Percentiles rank a stretch among this genome's conserved stretches.
Evolutionary conservation across 148 eudicot species (phyloP).

Genomic region (Rheum nobile): DNA sequence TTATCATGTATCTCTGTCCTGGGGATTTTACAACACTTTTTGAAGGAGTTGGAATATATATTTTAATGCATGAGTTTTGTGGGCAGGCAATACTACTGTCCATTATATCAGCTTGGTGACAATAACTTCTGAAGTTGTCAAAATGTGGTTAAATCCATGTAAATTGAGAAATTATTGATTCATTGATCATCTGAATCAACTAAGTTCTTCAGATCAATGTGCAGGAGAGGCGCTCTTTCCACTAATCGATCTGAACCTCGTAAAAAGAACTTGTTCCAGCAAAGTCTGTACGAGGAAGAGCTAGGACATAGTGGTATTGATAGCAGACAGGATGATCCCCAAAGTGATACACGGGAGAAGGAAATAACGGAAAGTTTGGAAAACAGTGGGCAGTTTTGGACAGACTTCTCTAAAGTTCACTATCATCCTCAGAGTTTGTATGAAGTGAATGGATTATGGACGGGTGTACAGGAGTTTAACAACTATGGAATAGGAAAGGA

Average conservation of each 20-base stretch:
- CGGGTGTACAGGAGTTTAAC: conserved; percentile 44
- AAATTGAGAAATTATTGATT: not conserved
- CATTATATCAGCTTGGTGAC: not conserved
- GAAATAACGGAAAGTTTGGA: conserved; percentile 58
- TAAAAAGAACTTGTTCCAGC: conserved; percentile 71
- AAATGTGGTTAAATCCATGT: not conserved
- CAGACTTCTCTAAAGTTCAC: conserved; percentile 91
- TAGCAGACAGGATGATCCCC: conserved; percentile 24
- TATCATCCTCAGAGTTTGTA: conserved; percentile 87
- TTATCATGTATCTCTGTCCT: conserved; percentile 6
- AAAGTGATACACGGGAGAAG: conserved; percentile 36
- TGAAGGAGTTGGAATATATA: not conserved
- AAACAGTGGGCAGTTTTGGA: conserved; percentile 70
- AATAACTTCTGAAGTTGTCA: not conserved
- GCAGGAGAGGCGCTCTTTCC: conserved; percentile 65
- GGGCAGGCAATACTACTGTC: not conserved
- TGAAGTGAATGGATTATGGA: conserved; percentile 73
- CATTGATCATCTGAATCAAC: conserved; percentile 5
- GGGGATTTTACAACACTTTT: not conserved
- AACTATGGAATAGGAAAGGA: conserved; percentile 75
- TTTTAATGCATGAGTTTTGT: not conserved
- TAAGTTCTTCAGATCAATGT: conserved; percentile 14
- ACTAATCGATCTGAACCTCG: conserved; percentile 54
- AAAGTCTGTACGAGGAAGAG: conserved; percentile 69
- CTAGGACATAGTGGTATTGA: conserved; percentile 17